phyloP scores from a whole-genome alignment of 257 asterid species.

The Ilex aquifolium region DNA sequence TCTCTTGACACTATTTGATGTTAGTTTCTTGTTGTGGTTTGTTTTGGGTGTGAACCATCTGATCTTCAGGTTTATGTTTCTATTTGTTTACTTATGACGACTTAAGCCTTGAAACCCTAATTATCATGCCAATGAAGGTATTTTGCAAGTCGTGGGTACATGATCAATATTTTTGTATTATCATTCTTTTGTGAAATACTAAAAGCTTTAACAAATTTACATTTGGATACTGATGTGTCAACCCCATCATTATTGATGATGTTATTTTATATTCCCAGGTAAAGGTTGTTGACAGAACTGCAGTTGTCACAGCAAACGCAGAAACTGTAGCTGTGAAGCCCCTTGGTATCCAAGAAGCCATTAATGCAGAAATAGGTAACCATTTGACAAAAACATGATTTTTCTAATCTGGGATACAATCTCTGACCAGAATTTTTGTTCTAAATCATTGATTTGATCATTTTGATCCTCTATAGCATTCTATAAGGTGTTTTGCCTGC shows the following conservation, averaged over 20 bases:
- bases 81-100: no score
- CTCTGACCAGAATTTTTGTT: background rate
- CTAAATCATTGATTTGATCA: background rate
- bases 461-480: background rate
- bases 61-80: no score
- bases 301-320: conserved; percentile 67
- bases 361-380: conserved; percentile 64
- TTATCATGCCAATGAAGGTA: background rate
- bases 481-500: background rate
- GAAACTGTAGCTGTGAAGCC: conserved; percentile 77
- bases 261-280: conserved; percentile 45
- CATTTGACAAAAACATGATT: background rate
- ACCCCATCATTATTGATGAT: background rate
- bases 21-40: no score
- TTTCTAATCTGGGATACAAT: background rate
- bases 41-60: no score
- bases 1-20: no score
- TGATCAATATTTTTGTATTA: no score
- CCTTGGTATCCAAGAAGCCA: conserved; percentile 68
- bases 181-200: no score
- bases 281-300: conserved; percentile 67
- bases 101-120: no score
- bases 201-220: no score
- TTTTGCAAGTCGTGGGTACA: background rate
- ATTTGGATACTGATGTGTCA: no score